Percentiles rank a stretch among this genome's conserved stretches.
Evolutionary conservation across 2,329 filamentous ascomycete species (phyloP).

Genomic region (Verticillium nonalfalfae): DNA sequence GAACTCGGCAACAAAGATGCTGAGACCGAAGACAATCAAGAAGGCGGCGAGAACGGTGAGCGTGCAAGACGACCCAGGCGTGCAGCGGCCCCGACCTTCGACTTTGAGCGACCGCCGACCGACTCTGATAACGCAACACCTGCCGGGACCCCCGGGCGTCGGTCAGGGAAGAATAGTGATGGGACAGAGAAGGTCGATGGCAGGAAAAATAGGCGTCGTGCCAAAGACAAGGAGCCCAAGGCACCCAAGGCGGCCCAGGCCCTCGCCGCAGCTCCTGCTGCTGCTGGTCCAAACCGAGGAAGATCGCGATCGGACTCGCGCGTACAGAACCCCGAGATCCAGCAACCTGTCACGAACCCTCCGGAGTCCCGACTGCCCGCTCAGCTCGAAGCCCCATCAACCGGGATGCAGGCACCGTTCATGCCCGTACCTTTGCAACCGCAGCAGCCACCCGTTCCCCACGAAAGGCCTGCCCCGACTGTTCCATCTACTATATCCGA

Average conservation of each 20-base stretch:
- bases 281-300: conserved; percentile 31
- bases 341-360: conserved; percentile 23
- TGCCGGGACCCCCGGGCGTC: conserved; percentile 49
- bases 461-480: conserved; percentile 15
- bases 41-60: conserved; percentile 54
- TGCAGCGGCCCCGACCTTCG: conserved; percentile 66
- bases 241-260: conserved; percentile 24
- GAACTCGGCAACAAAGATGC: conserved; percentile 57
- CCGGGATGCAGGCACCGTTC: conserved; percentile 36
- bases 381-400: conserved; percentile 36
- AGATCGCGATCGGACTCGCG: conserved; percentile 51
- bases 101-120: conserved; percentile 49
- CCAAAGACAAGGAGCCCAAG: conserved; percentile 37
- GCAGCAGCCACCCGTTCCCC: conserved; percentile 5
- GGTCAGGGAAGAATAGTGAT: conserved; percentile 39
- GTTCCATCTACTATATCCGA: conserved; percentile 37
- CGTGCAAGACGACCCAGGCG: conserved; percentile 50
- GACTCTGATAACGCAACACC: conserved; percentile 57
- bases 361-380: conserved; percentile 32
- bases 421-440: conserved; percentile 22
- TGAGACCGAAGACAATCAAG: conserved; percentile 48
- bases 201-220: conserved; percentile 33
- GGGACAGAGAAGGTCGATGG: conserved; percentile 35
- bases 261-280: conserved; percentile 37
- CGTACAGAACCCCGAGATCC: conserved; percentile 35